Evolutionary conservation across 2,329 filamentous ascomycete genomes (phyloP), one percentile per base, ranked within the genome.

Genomic region (Calycina marina): DNA sequence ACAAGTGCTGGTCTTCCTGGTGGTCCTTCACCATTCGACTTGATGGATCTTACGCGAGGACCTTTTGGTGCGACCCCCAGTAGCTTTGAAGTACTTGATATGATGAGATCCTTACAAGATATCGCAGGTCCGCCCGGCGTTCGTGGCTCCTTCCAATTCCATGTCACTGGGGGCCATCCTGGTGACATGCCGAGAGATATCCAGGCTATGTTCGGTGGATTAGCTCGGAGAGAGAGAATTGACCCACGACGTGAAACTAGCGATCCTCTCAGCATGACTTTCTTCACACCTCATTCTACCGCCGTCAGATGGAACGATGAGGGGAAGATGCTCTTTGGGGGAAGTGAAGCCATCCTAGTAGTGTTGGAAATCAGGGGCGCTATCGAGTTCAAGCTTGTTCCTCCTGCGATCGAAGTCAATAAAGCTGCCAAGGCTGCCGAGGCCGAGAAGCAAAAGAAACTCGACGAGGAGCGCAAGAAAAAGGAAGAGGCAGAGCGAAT

Each of bases 251-350:
- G 45, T 18, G 41, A 47, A 12, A 31, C 38, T n/a, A 34, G 37
- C 15, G 51, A 57, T 29, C 52, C 53, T 22, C 49, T 46, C 33
- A 44, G 36, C 32, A 42, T 45, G 25, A 40, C 45, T 4, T 48
- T 45, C 25, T 96, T 96, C 53, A 60, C 66, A 13, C 65, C 83
- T 6, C 70, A 73, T 22, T 65, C 71, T 6, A 96, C 90, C 1
- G 62, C 68, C 34, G 66, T 69, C 32, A 77, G 90, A 39, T 98
- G 92, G 77, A 72, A 81, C 50, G 84, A 94, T 50, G 92, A 96
- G 54, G 77, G 85, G 6, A 76, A 78, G 41, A 75, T 98, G 54
- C 66, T 96, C 1, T 96, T 90, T 54, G 80, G 81, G 15, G 57
- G 63, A 14, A 64, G 59, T 30, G 69, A 77, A 32, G 52, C 69